Evolutionary conservation across 2,329 filamentous ascomycete species (phyloP).

Genomic region (Teratosphaeria pseudoeucalypti): DNA sequence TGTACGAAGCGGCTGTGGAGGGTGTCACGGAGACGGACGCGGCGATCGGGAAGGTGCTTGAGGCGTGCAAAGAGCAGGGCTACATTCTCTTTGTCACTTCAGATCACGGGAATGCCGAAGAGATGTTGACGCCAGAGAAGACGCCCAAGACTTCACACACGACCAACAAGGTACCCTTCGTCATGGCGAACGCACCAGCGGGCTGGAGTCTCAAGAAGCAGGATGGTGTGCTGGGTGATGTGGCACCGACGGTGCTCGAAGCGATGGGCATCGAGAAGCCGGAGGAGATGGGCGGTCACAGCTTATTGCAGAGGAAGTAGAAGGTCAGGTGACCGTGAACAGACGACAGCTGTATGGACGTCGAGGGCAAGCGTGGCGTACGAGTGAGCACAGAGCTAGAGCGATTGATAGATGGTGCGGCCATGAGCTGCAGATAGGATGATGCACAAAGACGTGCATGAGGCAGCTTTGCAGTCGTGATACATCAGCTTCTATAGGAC

Average conservation of each 20-base stretch:
- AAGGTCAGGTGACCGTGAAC: neutral
- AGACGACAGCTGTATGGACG: neutral
- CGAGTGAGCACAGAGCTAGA: neutral
- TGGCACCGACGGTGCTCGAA: conserved; percentile 85
- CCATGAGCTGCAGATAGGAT: neutral
- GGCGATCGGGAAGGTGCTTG: conserved; percentile 85
- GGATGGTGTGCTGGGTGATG: conserved; percentile 87
- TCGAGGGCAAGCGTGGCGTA: neutral
- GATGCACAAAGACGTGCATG: neutral
- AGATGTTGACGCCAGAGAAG: conserved; percentile 94
- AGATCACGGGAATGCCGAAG: conserved; percentile 97
- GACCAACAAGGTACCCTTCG: conserved; percentile 92
- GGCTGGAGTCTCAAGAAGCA: conserved; percentile 78
- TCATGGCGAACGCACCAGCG: conserved; percentile 93
- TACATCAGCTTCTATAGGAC: too few relatives aligned
- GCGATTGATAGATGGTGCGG: neutral
- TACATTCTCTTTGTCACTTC: conserved; percentile 93
- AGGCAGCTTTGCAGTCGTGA: neutral
- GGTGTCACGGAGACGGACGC: conserved; percentile 80
- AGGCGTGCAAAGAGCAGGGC: conserved; percentile 83
- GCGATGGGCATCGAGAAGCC: conserved; percentile 87
- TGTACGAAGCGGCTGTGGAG: conserved; percentile 86
- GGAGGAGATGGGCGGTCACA: conserved; percentile 81
- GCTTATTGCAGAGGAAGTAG: conserved; percentile 60
- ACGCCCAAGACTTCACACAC: conserved; percentile 98